Base-by-base conservation (phyloP, 1,284 basidiomycete species). In the Irpex rosettiformis region DNA sequence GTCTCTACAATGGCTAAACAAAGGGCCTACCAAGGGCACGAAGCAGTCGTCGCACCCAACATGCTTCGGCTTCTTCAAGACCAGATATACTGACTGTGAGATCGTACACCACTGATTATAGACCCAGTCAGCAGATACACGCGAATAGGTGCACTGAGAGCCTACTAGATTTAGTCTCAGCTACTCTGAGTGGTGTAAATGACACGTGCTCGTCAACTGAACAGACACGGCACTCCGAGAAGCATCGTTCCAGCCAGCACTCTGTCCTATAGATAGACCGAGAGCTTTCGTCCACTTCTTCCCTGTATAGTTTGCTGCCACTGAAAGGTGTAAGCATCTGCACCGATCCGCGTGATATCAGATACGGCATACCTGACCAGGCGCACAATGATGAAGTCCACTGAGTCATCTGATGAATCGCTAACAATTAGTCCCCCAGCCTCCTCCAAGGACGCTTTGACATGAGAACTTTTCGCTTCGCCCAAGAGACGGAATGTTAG, bases 181-280 rank as follows among this genome's bases (percentile, higher is more conserved):
- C 56, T n/a, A 85, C 75, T 21, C 59, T 72, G 11, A 92, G 72
- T 2, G 91, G 90, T 1, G 71, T 69, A 64, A 88, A 91, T 0
- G 82, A 77, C 10, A 86, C 68, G 63, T 90, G 84, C 51, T 88
- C 85, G 1, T 81, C 78, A 0, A 79, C 73, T 18, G 70, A 67
- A 67, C 85, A 87, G 57, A 92, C 73, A 13, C 81, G 78, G 49
- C 88, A 84, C 61, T 85, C 82, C 57, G 81, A 87, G 11, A 92
- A 76, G 63, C 88, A 93, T 54, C 81, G 80, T 69, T 93, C 90
- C 0, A 93, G 75, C 90, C 90, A 93, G 65, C 89, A 93, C 68
- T 93, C 90, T 0, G 90, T 93, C 43, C 91, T 78, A 66, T 85
- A 89, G 65, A 85, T 86, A 0, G 62, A 58, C 43, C 79, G 78